A percentile compares a stretch with the other conserved stretches of the same genome.
Evolutionary conservation across 768 basidiomycete genomes (phyloP).

Genomic region (Hydnomerulius pinastri): DNA sequence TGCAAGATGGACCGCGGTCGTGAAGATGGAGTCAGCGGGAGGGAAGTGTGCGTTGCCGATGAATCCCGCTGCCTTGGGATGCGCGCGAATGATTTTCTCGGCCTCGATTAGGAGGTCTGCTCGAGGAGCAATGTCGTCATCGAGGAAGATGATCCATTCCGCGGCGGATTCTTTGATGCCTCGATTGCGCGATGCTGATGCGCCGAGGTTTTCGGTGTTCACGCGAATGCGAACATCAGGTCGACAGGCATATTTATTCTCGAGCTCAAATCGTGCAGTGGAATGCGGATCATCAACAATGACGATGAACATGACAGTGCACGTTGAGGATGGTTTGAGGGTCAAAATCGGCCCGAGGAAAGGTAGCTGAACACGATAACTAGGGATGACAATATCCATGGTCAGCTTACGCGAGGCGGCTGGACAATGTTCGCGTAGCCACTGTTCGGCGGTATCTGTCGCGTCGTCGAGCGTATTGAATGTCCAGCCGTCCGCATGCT

Average conservation of each 20-base stretch:
- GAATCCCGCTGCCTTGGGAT: constrained; percentile 54
- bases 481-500: constrained; percentile 49
- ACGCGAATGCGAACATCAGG: constrained; percentile 55
- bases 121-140: constrained; percentile 54
- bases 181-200: constrained; percentile 55
- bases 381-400: constrained; percentile 58
- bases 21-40: constrained; percentile 47
- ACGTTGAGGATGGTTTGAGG: constrained; percentile 43
- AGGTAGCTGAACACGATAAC: constrained; percentile 50
- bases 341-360: constrained; percentile 47
- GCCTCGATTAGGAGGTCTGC: constrained; percentile 45
- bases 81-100: constrained; percentile 47
- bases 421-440: constrained; percentile 33
- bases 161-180: constrained; percentile 56
- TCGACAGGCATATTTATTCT: constrained; percentile 41
- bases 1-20: constrained; percentile 53
- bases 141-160: constrained; percentile 61
- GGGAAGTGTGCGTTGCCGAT: constrained; percentile 56
- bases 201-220: constrained; percentile 50
- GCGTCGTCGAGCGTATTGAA: constrained; percentile 47
- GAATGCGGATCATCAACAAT: constrained; percentile 58
- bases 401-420: constrained; percentile 41
- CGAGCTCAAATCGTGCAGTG: constrained; percentile 38
- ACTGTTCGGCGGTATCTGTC: constrained; percentile 35
- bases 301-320: constrained; percentile 56